Evolutionary conservation across 495 filamentous ascomycete species (phyloP).

Genomic region (Penicillium pancosmium): DNA sequence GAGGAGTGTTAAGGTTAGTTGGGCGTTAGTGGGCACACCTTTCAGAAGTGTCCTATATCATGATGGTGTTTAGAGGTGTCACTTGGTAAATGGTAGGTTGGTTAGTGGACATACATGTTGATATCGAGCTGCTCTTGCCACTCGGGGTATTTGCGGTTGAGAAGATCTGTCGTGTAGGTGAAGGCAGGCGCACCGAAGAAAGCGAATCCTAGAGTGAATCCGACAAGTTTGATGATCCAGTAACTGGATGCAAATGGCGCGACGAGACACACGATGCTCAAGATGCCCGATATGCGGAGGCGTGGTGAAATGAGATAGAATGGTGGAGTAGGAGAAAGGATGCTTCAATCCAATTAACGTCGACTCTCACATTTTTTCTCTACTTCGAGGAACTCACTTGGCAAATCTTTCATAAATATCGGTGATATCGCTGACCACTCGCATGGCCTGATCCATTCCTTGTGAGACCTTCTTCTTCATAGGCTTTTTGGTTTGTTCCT

Average conservation of each 20-base stretch:
- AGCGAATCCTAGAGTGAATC: constrained; percentile 66
- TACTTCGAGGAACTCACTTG: constrained; percentile 56
- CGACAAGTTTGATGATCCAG: constrained; percentile 69
- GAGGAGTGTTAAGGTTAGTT: constrained; percentile 81
- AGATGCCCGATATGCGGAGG: constrained; percentile 61
- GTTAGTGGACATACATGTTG: constrained; percentile 51
- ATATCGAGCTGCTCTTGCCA: constrained; percentile 77
- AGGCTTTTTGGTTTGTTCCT: constrained; percentile 85
- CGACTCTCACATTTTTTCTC: not conserved
- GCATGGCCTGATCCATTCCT: constrained; percentile 77
- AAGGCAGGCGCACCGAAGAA: constrained; percentile 85
- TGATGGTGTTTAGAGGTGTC: constrained; percentile 3
- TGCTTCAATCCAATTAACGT: constrained; percentile 43
- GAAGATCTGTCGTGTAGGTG: constrained; percentile 53
- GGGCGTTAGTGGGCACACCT: constrained; percentile 87
- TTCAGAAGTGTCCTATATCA: constrained; percentile 67
- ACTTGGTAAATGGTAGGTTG: constrained; percentile 6
- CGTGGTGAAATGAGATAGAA: constrained; percentile 67
- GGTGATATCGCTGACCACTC: constrained; percentile 68
- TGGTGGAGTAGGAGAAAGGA: constrained; percentile 75
- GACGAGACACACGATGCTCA: constrained; percentile 58
- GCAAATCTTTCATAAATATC: constrained; percentile 81
- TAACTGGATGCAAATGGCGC: constrained; percentile 71
- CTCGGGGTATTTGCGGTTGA: constrained; percentile 69
- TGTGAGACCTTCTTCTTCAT: constrained; percentile 79